Evolutionary conservation across 2,329 filamentous ascomycete genomes (phyloP).

Genomic region (Aspergillus spinulosporus): DNA sequence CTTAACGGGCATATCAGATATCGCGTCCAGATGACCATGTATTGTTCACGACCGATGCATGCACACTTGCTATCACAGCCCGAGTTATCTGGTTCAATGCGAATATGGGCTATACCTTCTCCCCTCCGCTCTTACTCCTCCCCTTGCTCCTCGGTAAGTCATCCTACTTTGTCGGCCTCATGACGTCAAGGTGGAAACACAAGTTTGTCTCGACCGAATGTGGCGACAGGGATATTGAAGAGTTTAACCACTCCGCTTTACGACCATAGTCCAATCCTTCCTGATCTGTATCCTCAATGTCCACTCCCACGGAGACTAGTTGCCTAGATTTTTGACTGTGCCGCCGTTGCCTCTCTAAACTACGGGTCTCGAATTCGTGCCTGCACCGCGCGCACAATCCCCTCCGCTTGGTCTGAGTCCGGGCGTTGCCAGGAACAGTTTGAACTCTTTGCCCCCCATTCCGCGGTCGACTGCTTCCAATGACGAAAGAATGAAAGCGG

Average conservation of each 20-base stretch:
- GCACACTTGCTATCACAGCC: neutral
- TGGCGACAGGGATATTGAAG: conserved; percentile 16
- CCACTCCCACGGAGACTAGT: conserved; percentile 11
- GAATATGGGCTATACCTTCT: neutral
- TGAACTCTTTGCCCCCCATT: conserved; percentile 5
- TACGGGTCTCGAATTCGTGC: neutral
- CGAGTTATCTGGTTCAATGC: neutral
- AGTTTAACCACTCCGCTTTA: conserved; percentile 16
- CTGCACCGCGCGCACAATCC: neutral
- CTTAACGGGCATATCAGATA: conserved; percentile 8
- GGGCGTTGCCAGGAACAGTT: conserved; percentile 16
- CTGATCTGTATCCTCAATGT: conserved; percentile 13
- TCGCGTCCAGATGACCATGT: conserved; percentile 1
- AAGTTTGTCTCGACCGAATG: conserved; percentile 7
- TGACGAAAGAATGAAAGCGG: conserved; percentile 9
- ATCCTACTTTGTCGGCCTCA: conserved; percentile 5
- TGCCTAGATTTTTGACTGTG: conserved; percentile 4
- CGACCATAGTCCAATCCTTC: conserved; percentile 11
- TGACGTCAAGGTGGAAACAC: conserved; percentile 17
- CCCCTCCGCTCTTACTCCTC: neutral
- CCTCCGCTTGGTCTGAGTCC: conserved; percentile 1
- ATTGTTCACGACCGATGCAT: neutral
- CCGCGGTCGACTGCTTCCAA: no score
- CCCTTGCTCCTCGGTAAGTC: neutral
- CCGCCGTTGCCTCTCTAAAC: conserved; percentile 11